Base-by-base conservation (phyloP, 345 rosid species). In the Capsella bursapastoris region DNA sequence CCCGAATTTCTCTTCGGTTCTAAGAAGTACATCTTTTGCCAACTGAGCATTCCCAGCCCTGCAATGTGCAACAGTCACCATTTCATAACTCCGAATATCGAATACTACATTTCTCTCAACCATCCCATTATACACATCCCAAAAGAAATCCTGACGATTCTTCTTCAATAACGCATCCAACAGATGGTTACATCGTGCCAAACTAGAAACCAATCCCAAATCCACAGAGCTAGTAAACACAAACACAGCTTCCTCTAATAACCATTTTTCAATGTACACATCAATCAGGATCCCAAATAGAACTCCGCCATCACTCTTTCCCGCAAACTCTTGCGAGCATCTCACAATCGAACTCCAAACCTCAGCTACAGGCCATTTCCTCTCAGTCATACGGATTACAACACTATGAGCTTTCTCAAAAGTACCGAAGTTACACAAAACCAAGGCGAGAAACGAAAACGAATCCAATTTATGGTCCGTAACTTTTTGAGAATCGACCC, bases 51-150 rank as follows among this genome's bases (percentile, higher is more conserved):
- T 83, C 55, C 83, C 89, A 53, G 11, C 83, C 72, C 71, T 86
- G 73, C 83, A 87, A 83, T 86, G 85, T 13, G 93, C 93, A 75
- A 73, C 83, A 28, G 86, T 84, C 79, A 90, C 64, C 78, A 52
- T 86, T 3, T 80, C 83, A 61, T 82, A 86, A 60, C 81, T 81
- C 47, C 82, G 85, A 55, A 74, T 80, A 83, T 88, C 91, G 22
- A 81, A 86, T 15, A 65, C 83, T 22, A 86, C 28, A 59, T 83
- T 74, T 50, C 75, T 80, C 69, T 85, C 90, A 45, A 73, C 13
- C 86, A 93, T 87, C 63, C 57, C 81, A 64, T 82, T 59, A 56
- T 83, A 84, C 45, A 80, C 83, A 80, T 79, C 77, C 92, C 96
- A 90, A 78, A 93, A 89, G 78, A 87, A 76, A 34, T 81, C 87